phyloP scores from a whole-genome alignment of 108 stramenopile genomes.

The Cylindrotheca closterium region DNA sequence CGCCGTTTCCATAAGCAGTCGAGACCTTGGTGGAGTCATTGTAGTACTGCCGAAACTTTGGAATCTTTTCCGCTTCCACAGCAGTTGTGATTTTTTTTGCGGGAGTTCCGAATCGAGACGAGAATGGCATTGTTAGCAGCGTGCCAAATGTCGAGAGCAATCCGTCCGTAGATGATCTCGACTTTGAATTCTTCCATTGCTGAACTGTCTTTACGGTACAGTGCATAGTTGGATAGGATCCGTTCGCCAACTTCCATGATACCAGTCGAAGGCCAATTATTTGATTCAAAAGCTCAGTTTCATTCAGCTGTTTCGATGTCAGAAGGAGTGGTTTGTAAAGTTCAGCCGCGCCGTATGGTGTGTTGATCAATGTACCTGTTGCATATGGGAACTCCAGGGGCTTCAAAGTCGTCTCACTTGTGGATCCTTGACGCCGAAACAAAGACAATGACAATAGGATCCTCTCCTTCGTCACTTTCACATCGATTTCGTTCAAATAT shows the following conservation, averaged over 20 bases:
- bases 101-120: constrained; percentile 13
- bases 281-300: constrained; percentile 11
- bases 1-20: constrained; percentile 80
- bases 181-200: constrained; percentile 64
- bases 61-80: constrained; percentile 6
- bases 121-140: constrained; percentile 38
- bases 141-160: constrained; percentile 71
- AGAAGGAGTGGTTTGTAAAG: constrained; percentile 47
- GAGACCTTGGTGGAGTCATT: constrained; percentile 79
- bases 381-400: constrained; percentile 57
- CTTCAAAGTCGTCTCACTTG: constrained; percentile 33
- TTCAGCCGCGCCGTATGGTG: constrained; percentile 72
- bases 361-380: constrained; percentile 57
- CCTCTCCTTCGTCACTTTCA: constrained; percentile 59
- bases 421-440: constrained; percentile 28
- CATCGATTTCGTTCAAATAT: constrained; percentile 55
- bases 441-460: constrained; percentile 51
- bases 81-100: constrained; percentile 14
- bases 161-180: constrained; percentile 36
- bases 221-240: constrained; percentile 65
- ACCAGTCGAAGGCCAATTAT: constrained; percentile 65
- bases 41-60: constrained; percentile 71
- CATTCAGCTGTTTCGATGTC: constrained; percentile 14
- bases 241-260: constrained; percentile 78
- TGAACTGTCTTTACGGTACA: constrained; percentile 70